Conservation (phyloP, 495 filamentous ascomycete species). For the Bacidia rubella region DNA sequence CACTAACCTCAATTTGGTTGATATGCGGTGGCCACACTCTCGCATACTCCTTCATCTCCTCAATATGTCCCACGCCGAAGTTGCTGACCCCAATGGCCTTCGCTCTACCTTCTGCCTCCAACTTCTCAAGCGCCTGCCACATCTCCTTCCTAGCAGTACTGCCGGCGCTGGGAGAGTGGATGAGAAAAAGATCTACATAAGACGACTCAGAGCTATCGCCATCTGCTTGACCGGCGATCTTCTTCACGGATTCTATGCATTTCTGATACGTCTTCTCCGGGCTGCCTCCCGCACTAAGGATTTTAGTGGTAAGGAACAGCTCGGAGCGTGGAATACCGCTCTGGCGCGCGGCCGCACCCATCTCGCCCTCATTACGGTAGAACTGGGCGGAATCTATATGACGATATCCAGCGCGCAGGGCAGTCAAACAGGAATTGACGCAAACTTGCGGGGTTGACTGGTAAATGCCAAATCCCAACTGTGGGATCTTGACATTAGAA, state of each 20-base stretch:
- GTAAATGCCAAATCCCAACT: slow-evolving; percentile 66
- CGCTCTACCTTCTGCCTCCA: slow-evolving; percentile 42
- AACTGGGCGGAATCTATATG: slow-evolving; percentile 64
- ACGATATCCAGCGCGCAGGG: slow-evolving; percentile 52
- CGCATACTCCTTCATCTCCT: slow-evolving; percentile 48
- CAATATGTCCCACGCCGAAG: slow-evolving; percentile 47
- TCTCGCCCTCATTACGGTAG: slow-evolving; percentile 54
- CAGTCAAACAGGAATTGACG: slow-evolving; percentile 41
- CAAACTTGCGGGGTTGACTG: slow-evolving; percentile 38
- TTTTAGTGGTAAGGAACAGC: slow-evolving; percentile 57
- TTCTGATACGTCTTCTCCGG: slow-evolving; percentile 44
- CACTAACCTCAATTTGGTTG: slow-evolving; percentile 52
- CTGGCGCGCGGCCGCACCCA: slow-evolving; percentile 46
- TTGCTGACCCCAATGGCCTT: slow-evolving; percentile 60
- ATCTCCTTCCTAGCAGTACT: slow-evolving; percentile 39
- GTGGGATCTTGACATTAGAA: slow-evolving; percentile 41
- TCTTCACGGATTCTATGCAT: slow-evolving; percentile 45
- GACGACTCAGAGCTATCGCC: slow-evolving; percentile 19
- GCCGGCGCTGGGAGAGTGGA: slow-evolving; percentile 48
- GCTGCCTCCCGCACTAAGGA: slow-evolving; percentile 41
- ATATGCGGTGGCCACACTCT: slow-evolving; percentile 51
- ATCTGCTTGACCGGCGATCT: slow-evolving; percentile 36
- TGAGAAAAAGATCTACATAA: slow-evolving; percentile 59
- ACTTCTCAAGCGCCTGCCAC: slow-evolving; percentile 52
- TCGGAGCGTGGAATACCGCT: slow-evolving; percentile 40